Conservation (phyloP, 495 filamentous ascomycete species). For the Penicillium atrosanguineum region DNA sequence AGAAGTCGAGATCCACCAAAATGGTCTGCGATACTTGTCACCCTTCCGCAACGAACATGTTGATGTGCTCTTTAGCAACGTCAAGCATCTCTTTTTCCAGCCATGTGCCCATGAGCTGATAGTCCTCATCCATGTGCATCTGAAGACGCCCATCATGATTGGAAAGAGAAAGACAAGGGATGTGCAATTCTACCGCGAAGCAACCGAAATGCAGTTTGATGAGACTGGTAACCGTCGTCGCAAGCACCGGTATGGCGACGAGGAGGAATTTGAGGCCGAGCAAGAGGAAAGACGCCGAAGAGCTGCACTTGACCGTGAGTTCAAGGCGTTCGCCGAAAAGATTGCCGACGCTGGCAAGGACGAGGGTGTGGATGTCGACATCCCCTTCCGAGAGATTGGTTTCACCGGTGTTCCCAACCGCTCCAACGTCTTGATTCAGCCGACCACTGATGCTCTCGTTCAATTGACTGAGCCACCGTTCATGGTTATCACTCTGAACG, state of each 20-base stretch:
- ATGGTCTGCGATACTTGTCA: constrained; percentile 94
- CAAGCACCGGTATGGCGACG: constrained; percentile 97
- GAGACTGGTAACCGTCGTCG: constrained; percentile 98
- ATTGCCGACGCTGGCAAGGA: constrained; percentile 89
- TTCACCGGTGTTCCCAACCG: constrained; percentile 96
- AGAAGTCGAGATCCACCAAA: constrained; percentile 95
- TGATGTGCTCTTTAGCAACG: constrained; percentile 96
- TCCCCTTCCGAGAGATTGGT: constrained; percentile 93
- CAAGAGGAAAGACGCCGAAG: constrained; percentile 92
- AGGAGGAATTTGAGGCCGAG: constrained; percentile 98
- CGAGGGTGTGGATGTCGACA: constrained; percentile 82
- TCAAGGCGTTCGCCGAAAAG: constrained; percentile 97
- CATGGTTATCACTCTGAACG: constrained; percentile 87
- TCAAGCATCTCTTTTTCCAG: constrained; percentile 98
- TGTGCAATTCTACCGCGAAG: constrained; percentile 97
- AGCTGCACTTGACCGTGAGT: constrained; percentile 88
- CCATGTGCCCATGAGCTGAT: constrained; percentile 94
- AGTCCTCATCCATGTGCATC: constrained; percentile 95
- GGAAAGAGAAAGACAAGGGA: constrained; percentile 99
- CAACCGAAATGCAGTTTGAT: constrained; percentile 97
- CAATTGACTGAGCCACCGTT: constrained; percentile 97
- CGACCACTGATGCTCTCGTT: constrained; percentile 96
- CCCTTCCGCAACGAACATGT: constrained; percentile 80
- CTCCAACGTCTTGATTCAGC: constrained; percentile 90
- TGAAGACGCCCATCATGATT: constrained; percentile 97